Base-by-base conservation (phyloP, 169 alveolate species). In the Toxoplasma gondii region DNA sequence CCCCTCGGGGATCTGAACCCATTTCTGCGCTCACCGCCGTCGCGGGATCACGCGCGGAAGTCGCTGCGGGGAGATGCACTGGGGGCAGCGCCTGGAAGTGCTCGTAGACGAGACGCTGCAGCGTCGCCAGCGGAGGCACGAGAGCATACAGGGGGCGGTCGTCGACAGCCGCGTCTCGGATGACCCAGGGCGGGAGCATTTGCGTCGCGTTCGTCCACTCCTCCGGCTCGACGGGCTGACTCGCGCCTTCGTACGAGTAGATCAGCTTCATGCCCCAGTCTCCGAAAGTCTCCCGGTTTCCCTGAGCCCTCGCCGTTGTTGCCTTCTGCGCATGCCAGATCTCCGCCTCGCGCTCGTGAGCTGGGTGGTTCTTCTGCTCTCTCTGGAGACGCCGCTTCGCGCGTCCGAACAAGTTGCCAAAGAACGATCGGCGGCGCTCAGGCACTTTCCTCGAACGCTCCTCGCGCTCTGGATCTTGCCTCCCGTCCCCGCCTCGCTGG, bases 31-130 rank as follows among this genome's bases (percentile, higher is more conserved):
- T 16, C 74, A 31, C 24, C 34, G 5, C n/a, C 74, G 74, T 31
- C 74, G 74, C 74, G 74, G 7, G 4, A 16, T 19, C n/a, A 19
- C 7, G 9, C 74, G 4, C 31, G n/a, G 74, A 7, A 31, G 7
- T 31, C 1, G 74, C 74, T 4, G 24, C 74, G 34, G 74, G 74
- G 22, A 27, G 34, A 27, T 19, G 74, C 74, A 27, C 74, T 16
- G 31, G 7, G 34, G 74, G 74, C 24, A 4, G 74, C n/a, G n/a
- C 74, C 74, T 74, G 45, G 43, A 74, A 74, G 43, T 74, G 84
- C 84, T 74, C 84, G n/a, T 5, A 36, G 43, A 74, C 84, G n/a
- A 74, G 84, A n/a, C 44, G 84, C 44, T 74, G 84, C 27, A 74
- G 84, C 1, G 84, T n/a, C 39, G 39, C 2, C 9, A 36, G 39